phyloP scores from a whole-genome alignment of 1,139 yeast species.

The Meyerozyma guilliermondii region DNA sequence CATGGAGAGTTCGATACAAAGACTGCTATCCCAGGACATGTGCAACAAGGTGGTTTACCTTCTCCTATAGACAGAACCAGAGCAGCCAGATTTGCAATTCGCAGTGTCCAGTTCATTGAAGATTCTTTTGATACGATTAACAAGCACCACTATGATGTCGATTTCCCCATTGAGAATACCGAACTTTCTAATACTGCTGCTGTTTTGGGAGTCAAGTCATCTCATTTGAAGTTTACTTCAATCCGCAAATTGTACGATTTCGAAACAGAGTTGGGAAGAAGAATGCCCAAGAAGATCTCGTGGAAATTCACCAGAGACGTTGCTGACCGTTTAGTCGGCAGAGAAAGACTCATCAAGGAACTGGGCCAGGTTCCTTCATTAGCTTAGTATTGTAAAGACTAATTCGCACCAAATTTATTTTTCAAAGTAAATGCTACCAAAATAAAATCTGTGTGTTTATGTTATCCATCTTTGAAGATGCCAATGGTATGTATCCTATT shows the following conservation, averaged over 20 bases:
- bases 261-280: conserved; percentile 72
- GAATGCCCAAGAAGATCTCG: conserved; percentile 86
- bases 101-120: conserved; percentile 84
- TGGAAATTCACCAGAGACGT: conserved; percentile 74
- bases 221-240: conserved; percentile 71
- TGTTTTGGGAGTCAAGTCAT: conserved; percentile 79
- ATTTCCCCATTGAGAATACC: conserved; percentile 29
- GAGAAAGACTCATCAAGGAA: conserved; percentile 24
- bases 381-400: neutral
- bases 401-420: neutral
- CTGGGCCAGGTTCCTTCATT: neutral
- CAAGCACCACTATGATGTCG: conserved; percentile 23
- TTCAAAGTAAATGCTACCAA: no score
- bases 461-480: neutral
- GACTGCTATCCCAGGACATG: conserved; percentile 97
- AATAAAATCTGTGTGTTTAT: no score
- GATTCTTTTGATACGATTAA: conserved; percentile 20
- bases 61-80: conserved; percentile 92
- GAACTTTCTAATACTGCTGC: conserved; percentile 59
- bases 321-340: conserved; percentile 83
- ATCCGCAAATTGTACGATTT: conserved; percentile 73
- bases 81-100: conserved; percentile 86
- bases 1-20: conserved; percentile 79
- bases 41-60: conserved; percentile 96
- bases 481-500: neutral